Base-by-base conservation (phyloP, 768 basidiomycete species). In the Trametes cingulata region DNA sequence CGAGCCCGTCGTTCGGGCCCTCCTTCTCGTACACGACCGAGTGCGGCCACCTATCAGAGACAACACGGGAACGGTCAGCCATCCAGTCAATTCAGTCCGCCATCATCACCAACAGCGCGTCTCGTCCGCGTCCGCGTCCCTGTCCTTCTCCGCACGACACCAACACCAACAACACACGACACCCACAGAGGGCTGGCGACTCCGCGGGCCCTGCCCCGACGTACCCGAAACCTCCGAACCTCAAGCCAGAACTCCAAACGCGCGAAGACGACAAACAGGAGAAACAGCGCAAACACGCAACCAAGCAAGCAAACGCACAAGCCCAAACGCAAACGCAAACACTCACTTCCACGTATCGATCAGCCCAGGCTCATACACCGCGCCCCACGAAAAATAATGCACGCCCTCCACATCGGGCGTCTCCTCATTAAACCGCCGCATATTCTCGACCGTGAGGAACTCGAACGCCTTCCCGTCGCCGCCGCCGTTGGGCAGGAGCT, bases 391-490 rank as follows among this genome's bases (percentile, higher is more conserved):
- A 66, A 91, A 96, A 73, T 99, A 99, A 63, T 84, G 81, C 54
- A 98, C 88, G 22, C 82, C 84, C 1, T 82, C 78, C 0, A 88
- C 82, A 66, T 98, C 87, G 0, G 91, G 90, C 0, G 92, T 92
- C 36, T 87, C 80, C 56, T 89, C 84, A 69, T 99, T 99, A 76
- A 99, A 99, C 51, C 80, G 74, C 36, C 81, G 82, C 96, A 98
- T 99, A 61, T 85, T 86, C 27, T 88, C 85, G 8, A 87, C 73
- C 0, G 94, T 95, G 45, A 99, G 84, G 57, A 82, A 89, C 68
- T 93, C 86, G 63, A 99, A 98, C 4, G 97, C 97, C 63, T 85
- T 88, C 8, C 97, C 97, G 64, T 98, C 95, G 10, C 97, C 97
- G 1, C 93, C 92, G 10, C 95, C 92, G 58, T 91, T 96, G 0